Conservation (phyloP, 352 stramenopile species). For the Globisporangium camurandrum region DNA sequence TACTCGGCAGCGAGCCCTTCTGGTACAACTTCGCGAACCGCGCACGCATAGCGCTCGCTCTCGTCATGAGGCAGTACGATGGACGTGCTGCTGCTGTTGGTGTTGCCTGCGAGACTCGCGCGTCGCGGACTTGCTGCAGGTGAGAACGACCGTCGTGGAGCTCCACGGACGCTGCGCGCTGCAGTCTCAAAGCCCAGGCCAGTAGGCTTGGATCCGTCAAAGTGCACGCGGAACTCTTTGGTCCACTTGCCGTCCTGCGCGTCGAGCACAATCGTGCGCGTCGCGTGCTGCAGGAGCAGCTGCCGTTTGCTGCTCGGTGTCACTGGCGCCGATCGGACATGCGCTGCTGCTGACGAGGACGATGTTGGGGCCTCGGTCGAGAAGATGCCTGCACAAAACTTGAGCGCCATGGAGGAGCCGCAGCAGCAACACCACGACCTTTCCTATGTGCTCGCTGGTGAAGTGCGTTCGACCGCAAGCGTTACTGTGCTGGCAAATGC, state of each 20-base stretch:
- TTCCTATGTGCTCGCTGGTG: no score
- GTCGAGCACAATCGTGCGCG: constrained; percentile 6
- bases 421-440: no score
- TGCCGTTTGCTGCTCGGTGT: neutral
- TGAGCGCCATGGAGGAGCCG: constrained; percentile 48
- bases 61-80: neutral
- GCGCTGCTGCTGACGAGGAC: constrained; percentile 1
- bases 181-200: constrained; percentile 36
- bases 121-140: constrained; percentile 3
- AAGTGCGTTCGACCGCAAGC: no score
- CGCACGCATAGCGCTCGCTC: constrained; percentile 25
- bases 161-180: no score
- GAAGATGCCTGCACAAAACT: constrained; percentile 36
- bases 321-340: neutral
- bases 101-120: neutral
- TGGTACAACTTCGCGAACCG: constrained; percentile 30
- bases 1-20: constrained; percentile 38
- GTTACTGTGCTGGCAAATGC: no score
- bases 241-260: constrained; percentile 22
- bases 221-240: constrained; percentile 54
- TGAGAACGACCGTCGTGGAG: neutral
- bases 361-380: neutral
- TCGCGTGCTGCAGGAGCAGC: neutral
- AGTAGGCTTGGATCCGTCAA: constrained; percentile 37
- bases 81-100: neutral